Conservation (phyloP, 768 basidiomycete genomes). For the Xerocomellus amylosporus region DNA sequence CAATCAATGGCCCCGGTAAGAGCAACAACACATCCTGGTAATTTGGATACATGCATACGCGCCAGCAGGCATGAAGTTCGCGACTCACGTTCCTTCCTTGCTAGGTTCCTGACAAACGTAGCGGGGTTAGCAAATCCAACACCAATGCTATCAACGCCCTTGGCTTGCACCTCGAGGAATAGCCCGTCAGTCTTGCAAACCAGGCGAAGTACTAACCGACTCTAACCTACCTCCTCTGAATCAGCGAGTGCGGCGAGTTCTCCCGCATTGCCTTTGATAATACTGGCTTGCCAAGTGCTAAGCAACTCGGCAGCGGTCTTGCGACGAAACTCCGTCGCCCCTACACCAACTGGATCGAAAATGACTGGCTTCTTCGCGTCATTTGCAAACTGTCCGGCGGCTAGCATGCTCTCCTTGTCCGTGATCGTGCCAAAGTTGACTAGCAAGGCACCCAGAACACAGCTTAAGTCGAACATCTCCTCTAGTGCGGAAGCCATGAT, state of each 20-base stretch:
- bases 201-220: background rate
- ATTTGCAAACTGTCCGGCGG: conserved; percentile 72
- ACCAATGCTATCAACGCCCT: conserved; percentile 87
- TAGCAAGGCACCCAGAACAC: conserved; percentile 64
- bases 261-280: conserved; percentile 93
- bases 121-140: conserved; percentile 74
- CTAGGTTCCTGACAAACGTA: conserved; percentile 63
- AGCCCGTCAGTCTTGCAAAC: background rate
- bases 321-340: conserved; percentile 73
- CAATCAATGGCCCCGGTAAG: conserved; percentile 81
- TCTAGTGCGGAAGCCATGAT: conserved; percentile 87
- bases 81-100: conserved; percentile 67
- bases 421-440: conserved; percentile 86
- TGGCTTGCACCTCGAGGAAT: conserved; percentile 54
- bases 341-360: conserved; percentile 91
- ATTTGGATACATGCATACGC: background rate
- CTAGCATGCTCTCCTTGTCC: conserved; percentile 69
- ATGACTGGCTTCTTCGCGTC: conserved; percentile 69
- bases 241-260: conserved; percentile 80
- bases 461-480: conserved; percentile 79
- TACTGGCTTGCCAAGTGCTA: conserved; percentile 76
- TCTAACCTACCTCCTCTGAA: conserved; percentile 60
- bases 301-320: conserved; percentile 58
- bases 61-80: background rate
- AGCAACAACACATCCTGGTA: conserved; percentile 71